Base-by-base conservation (phyloP, 768 basidiomycete genomes). In the Tephrocybe sp. region DNA sequence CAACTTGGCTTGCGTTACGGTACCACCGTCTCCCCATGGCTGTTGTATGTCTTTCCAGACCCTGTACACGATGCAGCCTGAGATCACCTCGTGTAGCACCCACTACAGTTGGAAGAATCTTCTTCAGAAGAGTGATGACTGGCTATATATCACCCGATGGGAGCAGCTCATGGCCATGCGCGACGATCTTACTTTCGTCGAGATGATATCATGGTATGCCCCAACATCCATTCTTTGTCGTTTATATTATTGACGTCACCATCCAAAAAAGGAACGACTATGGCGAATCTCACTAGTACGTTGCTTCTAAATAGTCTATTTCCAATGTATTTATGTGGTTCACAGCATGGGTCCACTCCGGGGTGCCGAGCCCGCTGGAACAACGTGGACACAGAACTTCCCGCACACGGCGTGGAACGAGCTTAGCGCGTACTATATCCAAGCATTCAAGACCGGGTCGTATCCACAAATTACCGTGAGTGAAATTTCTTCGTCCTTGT, bases 251-350 rank as follows among this genome's bases (percentile, higher is more conserved):
- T 39, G 2, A 27, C n/a, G n/a, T n/a, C n/a, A n/a, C n/a, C 6
- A 11, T 42, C 38, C 1, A 21, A 26, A 47, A 27, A 36, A 79
- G 78, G 76, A 91, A 91, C 67, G 85, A 89, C 62, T 89, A 75
- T 55, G 87, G 87, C 55, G 89, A 91, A 69, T 86, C 85, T 1
- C 79, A 84, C 59, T 89, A 91, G 76, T 78, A 58, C 41, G 72
- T 57, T 15, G 9, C 36, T 19, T 37, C 6, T 4, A 37, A 18
- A 6, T 12, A 37, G 3, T 12, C 12, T 3, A 5, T 19, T 19
- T n/a, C 15, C 9, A 16, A 15, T 27, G 2, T n/a, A 26, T 9
- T 21, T 38, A 1, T 24, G 6, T 9, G 11, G 24, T 26, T 34
- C 24, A 9, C 47, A 79, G 77, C 67, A 72, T 73, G 58, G 84